Evolutionary conservation across 148 eudicot genomes (phyloP), one percentile per base, ranked within the genome.

Genomic region (Spergularia bocconei): DNA sequence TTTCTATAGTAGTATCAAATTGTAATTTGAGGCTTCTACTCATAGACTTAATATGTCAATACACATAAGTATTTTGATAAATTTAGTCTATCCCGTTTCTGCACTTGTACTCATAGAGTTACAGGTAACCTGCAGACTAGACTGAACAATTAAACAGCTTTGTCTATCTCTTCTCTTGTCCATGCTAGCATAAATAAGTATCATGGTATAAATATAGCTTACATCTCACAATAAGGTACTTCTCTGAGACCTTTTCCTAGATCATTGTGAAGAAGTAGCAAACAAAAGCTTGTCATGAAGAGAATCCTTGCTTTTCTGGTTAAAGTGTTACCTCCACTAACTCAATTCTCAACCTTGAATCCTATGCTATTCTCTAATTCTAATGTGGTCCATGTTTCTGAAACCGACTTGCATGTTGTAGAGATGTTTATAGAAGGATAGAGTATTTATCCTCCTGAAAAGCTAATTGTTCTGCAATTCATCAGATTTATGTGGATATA

Each of bases 401-500:
- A 59, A 29, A 2, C 16, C 29, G 66, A 25, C 17, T 25, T 62
- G 66, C 17, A 13, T 12, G 15, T 25, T 13, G 66, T 12, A 13
- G 66, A 4, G 66, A 29, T 62, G 15, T 12, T 25, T 62, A 38
- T 29, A 58, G 17, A 62, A 12, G 66, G 44, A 62, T 29, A 17
- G 3, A 13, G 2, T 13, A 60, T 25, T 15, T 69, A 60, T 62
- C 12, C 60, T 14, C 13, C n/a, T 38, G 6, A 29, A 16, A 15
- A 56, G 16, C 48, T 39, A 8, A 14, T 33, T 56, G n/a, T 48
- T 65, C 13, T 69, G 20, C 29, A 79, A 62, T 71, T 67, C 25
- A 36, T 41, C 86, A 93, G 98, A 78, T 93, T 58, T 94, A 93
- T 77, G 92, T 93, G 69, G 97, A 93, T 69, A 88, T 93, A 63